Percentiles rank a stretch among this genome's conserved stretches.
These are phyloP conservation scores for Melampsora larici-populina DNA, from an alignment of 1,284 basidiomycete species.

Conservation along the genomic window DNA sequence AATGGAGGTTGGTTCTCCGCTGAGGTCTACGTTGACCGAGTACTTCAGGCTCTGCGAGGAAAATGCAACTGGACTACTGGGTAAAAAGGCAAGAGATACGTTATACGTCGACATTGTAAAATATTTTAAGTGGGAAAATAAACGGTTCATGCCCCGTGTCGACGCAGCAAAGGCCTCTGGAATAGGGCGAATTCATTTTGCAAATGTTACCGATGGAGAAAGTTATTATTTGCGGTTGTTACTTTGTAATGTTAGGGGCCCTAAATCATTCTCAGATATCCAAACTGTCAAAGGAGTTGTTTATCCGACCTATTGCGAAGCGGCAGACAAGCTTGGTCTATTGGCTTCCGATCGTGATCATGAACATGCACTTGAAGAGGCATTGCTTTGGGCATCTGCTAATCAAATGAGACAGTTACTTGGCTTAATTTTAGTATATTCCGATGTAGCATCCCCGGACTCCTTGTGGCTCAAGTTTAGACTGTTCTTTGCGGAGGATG, in stretches of 20 bases:
- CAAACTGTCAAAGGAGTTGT: conserved; percentile 49
- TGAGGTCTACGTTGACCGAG: neutral
- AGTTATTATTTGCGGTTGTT: conserved; percentile 56
- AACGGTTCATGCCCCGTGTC: too few relatives aligned
- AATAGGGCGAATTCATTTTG: conserved; percentile 56
- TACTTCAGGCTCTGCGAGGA: neutral
- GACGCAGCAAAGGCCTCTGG: conserved; percentile 44
- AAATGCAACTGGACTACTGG: neutral
- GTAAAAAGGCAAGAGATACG: neutral
- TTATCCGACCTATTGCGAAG: conserved; percentile 53
- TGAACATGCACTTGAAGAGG: conserved; percentile 57
- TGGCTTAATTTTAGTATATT: too few relatives aligned
- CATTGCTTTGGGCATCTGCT: conserved; percentile 56
- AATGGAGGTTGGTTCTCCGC: too few relatives aligned
- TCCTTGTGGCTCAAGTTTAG: too few relatives aligned
- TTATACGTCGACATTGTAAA: conserved; percentile 14
- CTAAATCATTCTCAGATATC: conserved; percentile 55
- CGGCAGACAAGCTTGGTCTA: conserved; percentile 57
- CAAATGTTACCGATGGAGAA: conserved; percentile 53
- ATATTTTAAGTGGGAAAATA: conserved; percentile 35
- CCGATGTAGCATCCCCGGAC: too few relatives aligned
- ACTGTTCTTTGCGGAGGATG: too few relatives aligned
- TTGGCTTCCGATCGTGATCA: conserved; percentile 55
- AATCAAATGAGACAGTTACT: too few relatives aligned
- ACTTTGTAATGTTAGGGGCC: conserved; percentile 54